Evolutionary conservation across 257 asterid genomes (phyloP).

Genomic region (Orobanche coerulescens): DNA sequence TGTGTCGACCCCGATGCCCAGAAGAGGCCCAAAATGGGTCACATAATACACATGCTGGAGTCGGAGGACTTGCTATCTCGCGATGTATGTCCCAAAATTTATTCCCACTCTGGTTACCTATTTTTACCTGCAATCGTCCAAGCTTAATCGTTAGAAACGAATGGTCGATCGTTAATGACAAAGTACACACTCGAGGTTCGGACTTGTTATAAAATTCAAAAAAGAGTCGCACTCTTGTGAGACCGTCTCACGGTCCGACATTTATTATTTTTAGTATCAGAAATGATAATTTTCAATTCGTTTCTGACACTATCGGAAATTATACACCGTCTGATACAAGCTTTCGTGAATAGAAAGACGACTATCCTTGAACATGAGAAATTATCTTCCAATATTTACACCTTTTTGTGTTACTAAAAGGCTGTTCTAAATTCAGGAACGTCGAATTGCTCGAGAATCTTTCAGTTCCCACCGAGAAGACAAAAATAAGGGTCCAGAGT

Average conservation of each 20-base stretch:
- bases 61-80: conserved; percentile 72
- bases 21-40: conserved; percentile 98
- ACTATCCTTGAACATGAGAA: too few relatives aligned
- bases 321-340: too few relatives aligned
- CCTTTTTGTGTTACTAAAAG: conserved; percentile 13
- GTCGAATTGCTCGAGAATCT: conserved; percentile 47
- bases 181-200: background rate
- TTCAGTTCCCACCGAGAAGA: conserved; percentile 41
- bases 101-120: background rate
- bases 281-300: too few relatives aligned
- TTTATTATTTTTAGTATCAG: too few relatives aligned
- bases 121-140: conserved; percentile 8
- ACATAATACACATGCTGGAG: conserved; percentile 87
- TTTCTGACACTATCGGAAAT: too few relatives aligned
- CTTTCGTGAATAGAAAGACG: too few relatives aligned
- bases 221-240: too few relatives aligned
- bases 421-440: conserved; percentile 43
- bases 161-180: background rate
- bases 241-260: too few relatives aligned
- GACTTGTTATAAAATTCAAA: background rate
- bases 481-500: conserved; percentile 28
- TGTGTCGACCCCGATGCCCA: conserved; percentile 98
- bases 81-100: conserved; percentile 39
- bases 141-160: background rate
- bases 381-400: too few relatives aligned